Evolutionary conservation across 768 basidiomycete species (phyloP).

Genomic region (Rhodotorula babjevae): DNA sequence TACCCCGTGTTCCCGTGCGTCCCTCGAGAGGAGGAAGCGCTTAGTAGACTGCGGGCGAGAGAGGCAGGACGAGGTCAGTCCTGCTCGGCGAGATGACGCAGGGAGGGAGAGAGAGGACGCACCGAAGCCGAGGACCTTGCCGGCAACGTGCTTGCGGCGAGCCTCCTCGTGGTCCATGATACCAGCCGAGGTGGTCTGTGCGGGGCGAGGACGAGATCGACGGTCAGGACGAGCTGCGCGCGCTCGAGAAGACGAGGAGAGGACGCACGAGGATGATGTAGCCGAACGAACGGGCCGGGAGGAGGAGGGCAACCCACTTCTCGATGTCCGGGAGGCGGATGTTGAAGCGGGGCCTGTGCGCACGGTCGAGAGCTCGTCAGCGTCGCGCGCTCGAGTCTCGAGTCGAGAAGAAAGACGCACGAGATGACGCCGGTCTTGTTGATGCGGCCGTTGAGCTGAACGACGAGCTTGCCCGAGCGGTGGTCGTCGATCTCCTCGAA

Average conservation of each 20-base stretch:
- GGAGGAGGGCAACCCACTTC: conserved; percentile 91
- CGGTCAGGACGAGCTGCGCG: background rate
- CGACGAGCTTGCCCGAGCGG: conserved; percentile 93
- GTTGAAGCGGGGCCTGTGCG: conserved; percentile 73
- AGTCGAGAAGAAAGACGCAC: background rate
- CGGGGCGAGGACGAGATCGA: background rate
- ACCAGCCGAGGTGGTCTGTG: conserved; percentile 89
- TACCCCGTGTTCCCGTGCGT: background rate
- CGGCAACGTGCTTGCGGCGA: conserved; percentile 94
- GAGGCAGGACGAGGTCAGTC: background rate
- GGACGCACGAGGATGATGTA: conserved; percentile 81
- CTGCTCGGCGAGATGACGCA: rapidly evolving
- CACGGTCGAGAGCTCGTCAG: background rate
- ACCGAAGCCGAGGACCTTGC: conserved; percentile 59
- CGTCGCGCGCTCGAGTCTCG: background rate
- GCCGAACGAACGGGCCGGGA: conserved; percentile 94
- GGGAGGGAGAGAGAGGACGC: background rate
- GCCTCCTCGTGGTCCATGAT: conserved; percentile 99
- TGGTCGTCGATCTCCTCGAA: conserved; percentile 77
- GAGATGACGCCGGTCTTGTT: conserved; percentile 99
- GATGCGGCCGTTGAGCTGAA: conserved; percentile 94
- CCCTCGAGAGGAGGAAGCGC: background rate
- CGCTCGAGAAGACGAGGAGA: background rate
- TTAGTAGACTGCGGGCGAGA: background rate
- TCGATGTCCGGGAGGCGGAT: conserved; percentile 88